Conservation (phyloP, 1,139 yeast genomes). For the Sugiyamaella castrensis region DNA sequence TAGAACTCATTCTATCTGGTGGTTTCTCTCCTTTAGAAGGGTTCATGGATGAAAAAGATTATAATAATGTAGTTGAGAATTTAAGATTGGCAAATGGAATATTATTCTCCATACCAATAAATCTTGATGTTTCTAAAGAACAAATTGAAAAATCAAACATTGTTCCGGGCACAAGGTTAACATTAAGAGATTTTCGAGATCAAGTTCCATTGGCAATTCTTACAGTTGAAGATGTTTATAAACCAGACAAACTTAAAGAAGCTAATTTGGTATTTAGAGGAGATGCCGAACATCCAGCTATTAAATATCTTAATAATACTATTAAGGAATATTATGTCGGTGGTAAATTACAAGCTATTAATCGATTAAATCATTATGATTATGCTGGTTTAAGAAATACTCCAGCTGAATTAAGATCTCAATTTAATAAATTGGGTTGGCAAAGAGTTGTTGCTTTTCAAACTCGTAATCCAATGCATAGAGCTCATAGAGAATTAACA, state of each 20-base stretch:
- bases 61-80: slow-evolving; percentile 71
- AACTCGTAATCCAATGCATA: slow-evolving; percentile 97
- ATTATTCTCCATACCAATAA: slow-evolving; percentile 92
- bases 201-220: slow-evolving; percentile 76
- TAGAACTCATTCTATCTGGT: slow-evolving; percentile 87
- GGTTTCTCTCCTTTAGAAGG: slow-evolving; percentile 94
- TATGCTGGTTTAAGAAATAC: slow-evolving; percentile 84
- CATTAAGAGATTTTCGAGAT: slow-evolving; percentile 79
- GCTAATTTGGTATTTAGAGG: slow-evolving; percentile 90
- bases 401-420: slow-evolving; percentile 84
- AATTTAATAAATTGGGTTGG: slow-evolving; percentile 81
- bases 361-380: slow-evolving; percentile 85
- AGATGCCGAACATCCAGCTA: slow-evolving; percentile 96
- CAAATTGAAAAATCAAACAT: slow-evolving; percentile 46
- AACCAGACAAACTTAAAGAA: slow-evolving; percentile 75
- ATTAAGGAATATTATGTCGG: slow-evolving; percentile 88
- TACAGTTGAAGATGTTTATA: slow-evolving; percentile 73
- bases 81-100: slow-evolving; percentile 74
- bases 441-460: slow-evolving; percentile 93
- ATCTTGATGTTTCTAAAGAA: slow-evolving; percentile 66
- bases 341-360: slow-evolving; percentile 80
- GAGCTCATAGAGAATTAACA: slow-evolving; percentile 95
- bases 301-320: slow-evolving; percentile 63
- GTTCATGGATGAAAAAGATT: slow-evolving; percentile 77
- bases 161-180: slow-evolving; percentile 60